Conservation (phyloP, 2,329 filamentous ascomycete species). For the Phyllosticta capitalensis region DNA sequence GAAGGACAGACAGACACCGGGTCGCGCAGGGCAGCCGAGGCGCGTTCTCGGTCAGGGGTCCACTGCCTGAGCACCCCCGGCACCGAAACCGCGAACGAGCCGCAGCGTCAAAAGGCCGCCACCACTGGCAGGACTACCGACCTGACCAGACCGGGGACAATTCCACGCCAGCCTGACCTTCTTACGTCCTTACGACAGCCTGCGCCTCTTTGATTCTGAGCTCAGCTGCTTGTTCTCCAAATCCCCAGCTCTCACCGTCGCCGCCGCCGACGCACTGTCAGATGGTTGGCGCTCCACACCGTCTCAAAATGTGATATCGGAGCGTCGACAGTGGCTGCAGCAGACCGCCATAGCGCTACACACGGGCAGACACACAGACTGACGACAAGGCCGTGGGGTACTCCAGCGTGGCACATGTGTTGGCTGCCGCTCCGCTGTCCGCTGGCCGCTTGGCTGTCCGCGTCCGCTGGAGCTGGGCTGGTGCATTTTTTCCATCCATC, state of each 20-base stretch:
- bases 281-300: background rate
- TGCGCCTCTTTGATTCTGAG: too few species aligned
- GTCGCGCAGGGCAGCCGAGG: background rate
- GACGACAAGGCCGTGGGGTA: slow-evolving; percentile 1
- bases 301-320: slow-evolving; percentile 1
- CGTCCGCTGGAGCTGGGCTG: slow-evolving; percentile 6
- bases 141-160: background rate
- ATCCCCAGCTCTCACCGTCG: background rate
- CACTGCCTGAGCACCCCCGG: background rate
- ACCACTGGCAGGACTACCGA: background rate
- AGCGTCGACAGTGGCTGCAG: slow-evolving; percentile 6
- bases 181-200: background rate
- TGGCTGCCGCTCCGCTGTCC: background rate
- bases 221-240: too few species aligned
- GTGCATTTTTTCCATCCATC: background rate
- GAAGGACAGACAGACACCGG: slow-evolving; percentile 6
- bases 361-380: background rate
- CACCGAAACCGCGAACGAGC: background rate
- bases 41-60: background rate
- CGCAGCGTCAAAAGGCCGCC: background rate
- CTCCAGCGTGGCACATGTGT: slow-evolving; percentile 5
- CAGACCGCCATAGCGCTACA: slow-evolving; percentile 8
- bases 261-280: slow-evolving; percentile 1
- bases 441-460: background rate
- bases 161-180: background rate